A percentile compares a stretch with the other conserved stretches of the same genome.
These are phyloP conservation scores for Aspergillus steynii DNA, from an alignment of 495 filamentous ascomycete genomes.

Conservation along the genomic window DNA sequence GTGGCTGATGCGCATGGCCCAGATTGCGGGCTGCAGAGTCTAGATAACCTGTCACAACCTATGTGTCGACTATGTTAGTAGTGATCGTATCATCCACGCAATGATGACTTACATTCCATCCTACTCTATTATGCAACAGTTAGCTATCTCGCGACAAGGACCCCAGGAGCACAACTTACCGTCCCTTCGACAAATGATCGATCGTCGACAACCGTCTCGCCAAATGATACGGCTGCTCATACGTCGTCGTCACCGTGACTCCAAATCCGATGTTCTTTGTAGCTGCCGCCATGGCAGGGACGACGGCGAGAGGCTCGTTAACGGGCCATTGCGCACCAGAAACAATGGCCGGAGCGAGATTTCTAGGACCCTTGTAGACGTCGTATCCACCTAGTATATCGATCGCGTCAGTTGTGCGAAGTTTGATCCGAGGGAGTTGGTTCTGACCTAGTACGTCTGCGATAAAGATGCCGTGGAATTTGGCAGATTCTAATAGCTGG, in stretches of 20 bases:
- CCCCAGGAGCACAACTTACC: slow-evolving; percentile 29
- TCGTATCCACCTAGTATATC: slow-evolving; percentile 55
- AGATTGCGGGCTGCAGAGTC: slow-evolving; percentile 67
- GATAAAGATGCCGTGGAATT: slow-evolving; percentile 60
- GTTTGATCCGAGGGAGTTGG: background rate
- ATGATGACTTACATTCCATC: slow-evolving; percentile 54
- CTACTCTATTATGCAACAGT: slow-evolving; percentile 33
- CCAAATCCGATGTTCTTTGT: slow-evolving; percentile 69
- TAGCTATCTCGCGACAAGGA: background rate
- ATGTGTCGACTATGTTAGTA: slow-evolving; percentile 4
- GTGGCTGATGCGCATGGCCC: slow-evolving; percentile 52
- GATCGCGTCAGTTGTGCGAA: background rate
- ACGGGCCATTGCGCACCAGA: slow-evolving; percentile 70
- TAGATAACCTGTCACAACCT: slow-evolving; percentile 67
- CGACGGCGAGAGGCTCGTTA: slow-evolving; percentile 49
- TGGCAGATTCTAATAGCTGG: slow-evolving; percentile 47
- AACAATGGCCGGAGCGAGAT: slow-evolving; percentile 56
- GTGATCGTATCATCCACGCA: background rate
- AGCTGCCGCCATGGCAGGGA: slow-evolving; percentile 47
- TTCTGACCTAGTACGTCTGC: slow-evolving; percentile 50
- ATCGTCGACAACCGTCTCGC: slow-evolving; percentile 64
- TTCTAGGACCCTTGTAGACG: slow-evolving; percentile 60
- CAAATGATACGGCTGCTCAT: slow-evolving; percentile 70
- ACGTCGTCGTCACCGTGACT: slow-evolving; percentile 69
- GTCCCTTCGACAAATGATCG: slow-evolving; percentile 67